Evolutionary conservation across 2,329 filamentous ascomycete species (phyloP).

Genomic region (Fusarium xylarioides): DNA sequence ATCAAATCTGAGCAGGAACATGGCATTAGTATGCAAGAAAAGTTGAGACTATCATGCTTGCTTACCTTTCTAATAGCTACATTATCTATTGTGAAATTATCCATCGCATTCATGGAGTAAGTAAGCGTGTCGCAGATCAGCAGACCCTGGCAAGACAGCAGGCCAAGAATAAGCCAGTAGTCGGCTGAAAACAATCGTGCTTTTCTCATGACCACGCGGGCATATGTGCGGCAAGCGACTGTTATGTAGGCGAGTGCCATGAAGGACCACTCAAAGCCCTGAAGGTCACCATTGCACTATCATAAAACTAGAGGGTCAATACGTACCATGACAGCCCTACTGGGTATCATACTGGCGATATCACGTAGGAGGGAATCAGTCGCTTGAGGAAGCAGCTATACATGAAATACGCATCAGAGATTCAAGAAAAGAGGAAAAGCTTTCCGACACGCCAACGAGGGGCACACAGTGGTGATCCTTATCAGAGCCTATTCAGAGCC

Average conservation of each 20-base stretch:
- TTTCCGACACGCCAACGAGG: not conserved
- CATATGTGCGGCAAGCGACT: constrained; percentile 4
- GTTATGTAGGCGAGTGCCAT: not conserved
- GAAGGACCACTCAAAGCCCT: constrained; percentile 10
- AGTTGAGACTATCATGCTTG: no score
- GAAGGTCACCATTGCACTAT: not conserved
- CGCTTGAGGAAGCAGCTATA: no score
- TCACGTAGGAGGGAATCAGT: not conserved
- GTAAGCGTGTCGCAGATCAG: constrained; percentile 6
- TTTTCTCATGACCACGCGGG: not conserved
- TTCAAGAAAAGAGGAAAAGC: not conserved
- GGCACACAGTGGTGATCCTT: not conserved
- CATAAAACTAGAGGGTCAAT: accelerated
- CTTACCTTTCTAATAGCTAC: not conserved
- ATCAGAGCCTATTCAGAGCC: not conserved
- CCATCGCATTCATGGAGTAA: not conserved
- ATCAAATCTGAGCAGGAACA: not conserved
- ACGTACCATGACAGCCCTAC: not conserved
- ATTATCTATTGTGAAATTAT: constrained; percentile 2
- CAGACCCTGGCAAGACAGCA: not conserved
- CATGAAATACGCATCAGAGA: not conserved
- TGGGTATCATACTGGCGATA: constrained; percentile 3
- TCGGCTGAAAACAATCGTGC: not conserved
- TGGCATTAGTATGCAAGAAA: not conserved
- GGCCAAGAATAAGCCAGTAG: not conserved